A percentile compares a stretch with the other conserved stretches of the same genome.
phyloP scores from a whole-genome alignment of 2,329 filamentous ascomycete genomes.

The Sclerotinia minor region DNA sequence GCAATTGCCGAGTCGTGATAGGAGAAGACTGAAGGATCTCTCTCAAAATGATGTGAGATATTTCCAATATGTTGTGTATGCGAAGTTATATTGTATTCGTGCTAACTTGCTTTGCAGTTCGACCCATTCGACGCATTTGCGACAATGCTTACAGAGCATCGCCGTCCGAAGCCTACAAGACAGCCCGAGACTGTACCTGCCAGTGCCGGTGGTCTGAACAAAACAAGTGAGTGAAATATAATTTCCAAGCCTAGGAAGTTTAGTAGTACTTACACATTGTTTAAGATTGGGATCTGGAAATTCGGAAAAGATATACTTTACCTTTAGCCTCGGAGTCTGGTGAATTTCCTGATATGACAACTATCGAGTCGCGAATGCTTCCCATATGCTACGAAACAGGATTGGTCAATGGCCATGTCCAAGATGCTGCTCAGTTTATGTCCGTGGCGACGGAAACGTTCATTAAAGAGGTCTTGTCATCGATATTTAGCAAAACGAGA shows the following conservation, averaged over 20 bases:
- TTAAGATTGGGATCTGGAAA: slow-evolving; percentile 65
- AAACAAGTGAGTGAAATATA: slow-evolving; percentile 59
- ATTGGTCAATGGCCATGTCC: slow-evolving; percentile 57
- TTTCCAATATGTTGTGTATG: neutral
- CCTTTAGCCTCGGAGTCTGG: slow-evolving; percentile 67
- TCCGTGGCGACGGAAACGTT: slow-evolving; percentile 66
- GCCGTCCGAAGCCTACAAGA: slow-evolving; percentile 44
- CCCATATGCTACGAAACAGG: slow-evolving; percentile 69
- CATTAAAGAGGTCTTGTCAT: slow-evolving; percentile 64
- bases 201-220: slow-evolving; percentile 72
- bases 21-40: slow-evolving; percentile 66
- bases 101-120: slow-evolving; percentile 32
- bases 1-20: slow-evolving; percentile 66
- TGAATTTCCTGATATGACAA: slow-evolving; percentile 66
- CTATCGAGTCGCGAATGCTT: slow-evolving; percentile 64
- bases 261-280: slow-evolving; percentile 17
- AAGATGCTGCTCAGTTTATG: slow-evolving; percentile 64
- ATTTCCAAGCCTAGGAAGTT: slow-evolving; percentile 45
- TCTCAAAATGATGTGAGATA: slow-evolving; percentile 58
- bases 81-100: neutral
- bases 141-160: slow-evolving; percentile 41
- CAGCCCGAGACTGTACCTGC: slow-evolving; percentile 63
- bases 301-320: slow-evolving; percentile 63
- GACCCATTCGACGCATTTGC: slow-evolving; percentile 40
- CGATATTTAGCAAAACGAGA: slow-evolving; percentile 63